Base-by-base conservation (phyloP, 192 early-diverging fungal species). In the Backusella tuberculispora region DNA sequence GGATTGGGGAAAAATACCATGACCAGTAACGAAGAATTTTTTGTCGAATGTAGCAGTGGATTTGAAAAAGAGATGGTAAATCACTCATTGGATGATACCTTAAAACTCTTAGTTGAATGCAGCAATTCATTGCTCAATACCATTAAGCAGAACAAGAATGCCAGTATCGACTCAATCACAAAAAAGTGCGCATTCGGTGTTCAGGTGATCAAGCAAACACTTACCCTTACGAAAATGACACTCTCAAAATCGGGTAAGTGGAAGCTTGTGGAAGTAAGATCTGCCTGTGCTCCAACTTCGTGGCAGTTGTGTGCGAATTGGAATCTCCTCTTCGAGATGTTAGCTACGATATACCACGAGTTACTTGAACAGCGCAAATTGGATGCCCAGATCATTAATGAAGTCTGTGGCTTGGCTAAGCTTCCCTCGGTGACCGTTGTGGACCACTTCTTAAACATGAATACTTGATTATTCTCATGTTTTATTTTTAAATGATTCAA, bases 201-300 rank as follows among this genome's bases (percentile, higher is more conserved):
- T 63, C 60, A 63, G 29, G 60, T 63, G 60, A 63, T 63, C 60
- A 63, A 63, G 29, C 60, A 63, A 63, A 63, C 60, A 63, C 63
- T 63, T 63, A 63, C 66, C 66, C 66, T 67, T 44, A 67, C 66
- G 19, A 67, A 67, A 67, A 67, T 67, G 66, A 43, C 66, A 67
- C 66, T 64, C 63, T 67, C 66, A 44, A 67, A 67, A 67, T 67
- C 66, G 38, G 63, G 63, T 4, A 63, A 63, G 26, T 63, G 63
- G 63, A 63, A 63, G 63, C 60, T 63, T 63, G 60, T 66, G 65
- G 65, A 66, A 66, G 65, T 66, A 66, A 66, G 65, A 66, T 66
- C 65, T 66, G 65, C 19, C 65, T 66, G 65, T 66, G 65, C 19
- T 66, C 65, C 41, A 44, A 43, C 65, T 66, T 66, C 65, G 38